Evolutionary conservation across 2,329 filamentous ascomycete genomes (phyloP).

Genomic region (Cadophora gregata): DNA sequence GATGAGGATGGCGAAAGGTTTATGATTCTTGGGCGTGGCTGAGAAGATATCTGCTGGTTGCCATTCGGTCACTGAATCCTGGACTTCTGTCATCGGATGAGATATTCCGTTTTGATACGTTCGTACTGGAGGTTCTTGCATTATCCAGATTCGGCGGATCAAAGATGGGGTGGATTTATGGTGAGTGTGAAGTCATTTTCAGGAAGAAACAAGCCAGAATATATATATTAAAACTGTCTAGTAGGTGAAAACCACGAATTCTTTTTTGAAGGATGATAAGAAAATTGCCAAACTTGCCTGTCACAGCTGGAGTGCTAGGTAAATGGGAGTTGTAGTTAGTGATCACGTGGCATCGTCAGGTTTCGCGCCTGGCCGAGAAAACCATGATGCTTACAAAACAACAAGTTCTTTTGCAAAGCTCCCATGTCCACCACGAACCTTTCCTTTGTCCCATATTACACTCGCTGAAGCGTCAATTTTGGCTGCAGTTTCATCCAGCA

Average conservation of each 20-base stretch:
- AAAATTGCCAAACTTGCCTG: too few species aligned
- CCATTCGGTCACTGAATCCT: constrained; percentile 39
- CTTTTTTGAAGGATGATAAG: too few species aligned
- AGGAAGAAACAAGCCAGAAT: background rate
- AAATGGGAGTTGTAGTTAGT: background rate
- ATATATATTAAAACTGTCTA: background rate
- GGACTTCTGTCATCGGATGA: background rate
- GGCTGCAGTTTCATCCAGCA: constrained; percentile 26
- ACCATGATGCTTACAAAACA: constrained; percentile 40
- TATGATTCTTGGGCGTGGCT: constrained; percentile 30
- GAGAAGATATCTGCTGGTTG: constrained; percentile 45
- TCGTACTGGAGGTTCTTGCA: background rate
- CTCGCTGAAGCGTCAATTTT: constrained; percentile 11
- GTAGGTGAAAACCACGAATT: too few species aligned
- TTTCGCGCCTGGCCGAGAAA: constrained; percentile 21
- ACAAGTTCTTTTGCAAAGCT: constrained; percentile 22
- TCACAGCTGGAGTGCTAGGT: too few species aligned
- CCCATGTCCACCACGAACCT: constrained; percentile 27
- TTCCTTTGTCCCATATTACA: constrained; percentile 36
- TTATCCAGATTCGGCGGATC: background rate
- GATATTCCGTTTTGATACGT: background rate
- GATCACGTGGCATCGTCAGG: constrained; percentile 21
- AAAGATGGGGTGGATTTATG: constrained; percentile 11
- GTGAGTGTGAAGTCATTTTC: constrained; percentile 1
- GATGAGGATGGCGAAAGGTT: constrained; percentile 58